Evolutionary conservation across 345 rosid species (phyloP).

Genomic region (Moricandia arvensis): DNA sequence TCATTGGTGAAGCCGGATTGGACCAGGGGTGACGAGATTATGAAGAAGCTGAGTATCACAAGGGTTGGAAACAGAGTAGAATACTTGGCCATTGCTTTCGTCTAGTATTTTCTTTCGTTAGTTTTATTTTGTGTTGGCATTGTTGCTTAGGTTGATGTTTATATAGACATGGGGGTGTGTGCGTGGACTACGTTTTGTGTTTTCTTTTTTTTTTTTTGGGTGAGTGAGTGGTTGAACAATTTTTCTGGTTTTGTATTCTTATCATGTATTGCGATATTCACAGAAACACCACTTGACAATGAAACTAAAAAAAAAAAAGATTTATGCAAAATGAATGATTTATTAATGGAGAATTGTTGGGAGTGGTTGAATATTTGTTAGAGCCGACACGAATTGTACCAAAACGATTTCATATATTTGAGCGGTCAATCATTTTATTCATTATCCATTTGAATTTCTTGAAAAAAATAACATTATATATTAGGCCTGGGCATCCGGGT

Average conservation of each 20-base stretch:
- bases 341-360: slow-evolving; percentile 25
- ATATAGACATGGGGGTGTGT: slow-evolving; percentile 22
- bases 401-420: slow-evolving; percentile 11
- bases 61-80: slow-evolving; percentile 32
- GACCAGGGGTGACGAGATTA: slow-evolving; percentile 23
- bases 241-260: too few species aligned
- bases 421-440: neutral
- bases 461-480: too few species aligned
- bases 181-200: neutral
- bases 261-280: too few species aligned
- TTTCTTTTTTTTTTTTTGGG: too few species aligned
- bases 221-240: too few species aligned
- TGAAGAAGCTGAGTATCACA: slow-evolving; percentile 31
- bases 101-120: neutral
- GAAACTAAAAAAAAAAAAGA: too few species aligned
- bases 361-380: slow-evolving; percentile 44
- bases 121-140: neutral
- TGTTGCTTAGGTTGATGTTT: slow-evolving; percentile 1
- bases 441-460: neutral
- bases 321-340: neutral
- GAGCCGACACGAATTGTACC: slow-evolving; percentile 16
- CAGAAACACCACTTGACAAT: too few species aligned
- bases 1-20: slow-evolving; percentile 34
- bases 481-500: too few species aligned
- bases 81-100: slow-evolving; percentile 42